A percentile compares a stretch with the other conserved stretches of the same genome.
phyloP scores from a whole-genome alignment of 441 rosid genomes.

The Euphorbia schlechtendalii region DNA sequence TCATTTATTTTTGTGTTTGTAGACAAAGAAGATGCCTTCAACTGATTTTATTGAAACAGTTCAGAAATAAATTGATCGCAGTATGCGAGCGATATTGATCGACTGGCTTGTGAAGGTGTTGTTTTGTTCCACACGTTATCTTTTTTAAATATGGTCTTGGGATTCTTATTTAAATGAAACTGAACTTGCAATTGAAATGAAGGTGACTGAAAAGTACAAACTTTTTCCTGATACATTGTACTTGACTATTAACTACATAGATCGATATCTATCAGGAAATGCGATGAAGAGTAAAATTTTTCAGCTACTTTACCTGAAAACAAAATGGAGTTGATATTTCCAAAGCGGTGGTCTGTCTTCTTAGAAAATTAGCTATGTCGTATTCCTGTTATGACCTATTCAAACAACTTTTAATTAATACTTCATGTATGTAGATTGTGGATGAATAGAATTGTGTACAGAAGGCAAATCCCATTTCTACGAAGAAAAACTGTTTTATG shows the following conservation, averaged over 20 bases:
- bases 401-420: too few relatives aligned
- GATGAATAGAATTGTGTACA: too few relatives aligned
- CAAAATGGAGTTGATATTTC: too few relatives aligned
- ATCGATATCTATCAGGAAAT: constrained; percentile 84
- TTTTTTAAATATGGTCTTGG: not conserved
- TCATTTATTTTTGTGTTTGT: constrained; percentile 5
- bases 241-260: constrained; percentile 75
- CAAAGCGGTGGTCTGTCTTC: too few relatives aligned
- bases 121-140: constrained; percentile 9
- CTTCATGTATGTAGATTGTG: too few relatives aligned
- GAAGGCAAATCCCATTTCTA: too few relatives aligned
- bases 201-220: constrained; percentile 94
- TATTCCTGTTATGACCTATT: too few relatives aligned
- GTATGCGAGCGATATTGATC: constrained; percentile 73
- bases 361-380: too few relatives aligned
- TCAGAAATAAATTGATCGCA: constrained; percentile 59
- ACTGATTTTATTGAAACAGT: constrained; percentile 67
- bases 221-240: constrained; percentile 74
- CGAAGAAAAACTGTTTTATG: too few relatives aligned
- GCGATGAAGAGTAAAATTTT: constrained; percentile 59
- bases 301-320: too few relatives aligned
- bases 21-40: constrained; percentile 78
- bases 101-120: constrained; percentile 98
- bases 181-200: constrained; percentile 22
- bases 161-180: not conserved